These are phyloP conservation scores for Lyophyllum shimeji DNA, from an alignment of 768 basidiomycete species.

Conservation along the genomic window DNA sequence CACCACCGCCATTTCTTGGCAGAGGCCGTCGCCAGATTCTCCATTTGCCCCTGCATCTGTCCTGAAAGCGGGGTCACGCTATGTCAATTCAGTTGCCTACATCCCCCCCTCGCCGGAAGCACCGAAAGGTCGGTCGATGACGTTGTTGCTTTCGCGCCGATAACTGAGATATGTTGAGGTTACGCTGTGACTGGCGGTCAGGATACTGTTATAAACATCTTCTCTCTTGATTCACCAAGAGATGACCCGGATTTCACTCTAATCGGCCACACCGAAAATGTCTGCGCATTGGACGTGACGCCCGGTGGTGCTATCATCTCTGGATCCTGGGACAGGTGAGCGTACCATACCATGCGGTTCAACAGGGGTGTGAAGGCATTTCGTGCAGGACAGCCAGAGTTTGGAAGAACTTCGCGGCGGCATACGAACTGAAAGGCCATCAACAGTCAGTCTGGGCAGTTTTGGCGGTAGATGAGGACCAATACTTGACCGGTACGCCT, in stretches of 20 bases:
- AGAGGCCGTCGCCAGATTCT: conserved; percentile 44
- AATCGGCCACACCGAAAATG: conserved; percentile 87
- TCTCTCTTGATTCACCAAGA: conserved; percentile 53
- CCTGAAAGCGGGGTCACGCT: conserved; percentile 67
- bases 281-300: conserved; percentile 80
- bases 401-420: conserved; percentile 77
- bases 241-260: conserved; percentile 81
- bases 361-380: no score
- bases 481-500: conserved; percentile 77
- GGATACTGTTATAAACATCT: conserved; percentile 86
- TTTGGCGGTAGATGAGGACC: conserved; percentile 70
- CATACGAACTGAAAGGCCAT: conserved; percentile 80
- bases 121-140: conserved; percentile 57
- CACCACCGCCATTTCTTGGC: conserved; percentile 88
- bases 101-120: conserved; percentile 66
- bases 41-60: conserved; percentile 55
- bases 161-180: conserved; percentile 47
- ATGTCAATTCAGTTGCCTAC: conserved; percentile 81
- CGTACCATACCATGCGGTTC: conserved; percentile 8
- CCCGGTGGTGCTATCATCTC: conserved; percentile 78
- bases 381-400: conserved; percentile 85
- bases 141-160: conserved; percentile 15
- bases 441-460: conserved; percentile 95
- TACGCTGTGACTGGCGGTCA: conserved; percentile 87
- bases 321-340: conserved; percentile 96